Evolutionary conservation across 352 stramenopile genomes (phyloP).

Genomic region (Globisporangium acanthophoron): DNA sequence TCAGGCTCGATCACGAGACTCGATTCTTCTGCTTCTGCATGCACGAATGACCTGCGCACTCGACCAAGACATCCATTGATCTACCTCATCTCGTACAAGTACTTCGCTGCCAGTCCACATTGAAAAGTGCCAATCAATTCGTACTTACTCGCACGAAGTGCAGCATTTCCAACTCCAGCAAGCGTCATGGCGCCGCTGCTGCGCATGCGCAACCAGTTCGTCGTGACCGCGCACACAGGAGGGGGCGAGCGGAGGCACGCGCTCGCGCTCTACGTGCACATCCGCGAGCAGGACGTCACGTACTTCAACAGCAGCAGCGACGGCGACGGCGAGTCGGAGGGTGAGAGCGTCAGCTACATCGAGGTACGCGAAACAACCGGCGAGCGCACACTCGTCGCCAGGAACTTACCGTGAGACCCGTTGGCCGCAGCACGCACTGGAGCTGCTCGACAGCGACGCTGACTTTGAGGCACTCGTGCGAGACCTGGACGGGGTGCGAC

Average conservation of each 20-base stretch:
- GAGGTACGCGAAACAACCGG: constrained; percentile 20
- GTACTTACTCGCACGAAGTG: too few species aligned
- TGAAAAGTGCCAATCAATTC: too few species aligned
- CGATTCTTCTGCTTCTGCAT: too few species aligned
- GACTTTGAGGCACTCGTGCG: constrained; percentile 48
- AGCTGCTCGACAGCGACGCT: constrained; percentile 42
- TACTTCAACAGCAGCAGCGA: constrained; percentile 34
- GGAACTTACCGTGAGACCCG: background rate
- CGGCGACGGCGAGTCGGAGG: constrained; percentile 5
- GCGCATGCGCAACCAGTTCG: constrained; percentile 58
- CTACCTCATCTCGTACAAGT: too few species aligned
- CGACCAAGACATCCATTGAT: too few species aligned
- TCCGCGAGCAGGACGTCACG: constrained; percentile 47
- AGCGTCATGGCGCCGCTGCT: background rate
- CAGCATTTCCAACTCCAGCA: too few species aligned
- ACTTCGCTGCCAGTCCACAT: too few species aligned
- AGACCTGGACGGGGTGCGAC: constrained; percentile 41
- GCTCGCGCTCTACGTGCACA: constrained; percentile 49
- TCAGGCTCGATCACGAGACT: too few species aligned
- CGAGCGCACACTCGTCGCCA: background rate
- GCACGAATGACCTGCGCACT: too few species aligned
- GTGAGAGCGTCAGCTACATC: constrained; percentile 19
- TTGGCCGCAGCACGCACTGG: constrained; percentile 28
- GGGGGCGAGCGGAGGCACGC: constrained; percentile 41
- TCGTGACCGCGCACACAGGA: constrained; percentile 30